Evolutionary conservation across 2,329 filamentous ascomycete genomes (phyloP), one percentile per base, ranked within the genome.

Genomic region (Knoxdaviesia capensis): DNA sequence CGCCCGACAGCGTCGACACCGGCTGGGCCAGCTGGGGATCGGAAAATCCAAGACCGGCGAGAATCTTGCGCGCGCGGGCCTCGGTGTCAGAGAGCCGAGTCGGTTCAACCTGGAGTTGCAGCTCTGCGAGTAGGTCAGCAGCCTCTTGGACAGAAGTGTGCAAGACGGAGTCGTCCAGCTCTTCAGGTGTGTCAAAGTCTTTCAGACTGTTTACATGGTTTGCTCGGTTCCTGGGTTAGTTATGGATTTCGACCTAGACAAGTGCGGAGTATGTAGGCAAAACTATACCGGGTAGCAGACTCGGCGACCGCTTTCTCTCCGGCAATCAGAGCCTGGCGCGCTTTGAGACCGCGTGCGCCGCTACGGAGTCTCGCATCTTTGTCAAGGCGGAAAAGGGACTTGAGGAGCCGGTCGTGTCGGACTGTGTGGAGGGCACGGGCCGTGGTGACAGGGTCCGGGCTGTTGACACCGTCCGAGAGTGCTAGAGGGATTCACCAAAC

Each of bases 351-450:
- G 36, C 84, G 63, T 1, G 80, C 71, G 33, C 85, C 84, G 51
- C 82, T 88, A 41, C 82, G 66, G 36, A 85, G 59, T 36, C 74
- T 66, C 6, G 83, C 82, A 52, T 84, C 76, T 48, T 86, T 82
- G 51, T 83, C 76, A 1, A 77, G 68, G 20, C 77, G 67, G 43
- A 80, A 82, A 3, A 86, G 61, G 6, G 72, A 67, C 50, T 70
- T 68, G 48, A 72, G 66, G 34, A 80, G 61, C 28, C 74, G 65
- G 46, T 76, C 68, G 50, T 82, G 69, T 30, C 68, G 69, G 30
- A 87, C 57, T 41, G 63, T 63, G 20, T 81, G 69, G 34, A 80
- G 61, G 0, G 75, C 72, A 10, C 63, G 64, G 1, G 84, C 61
- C 0, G 77, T 68, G 0, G 67, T 69, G 44, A 72, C 62, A 0